These are phyloP conservation scores for Chernovozyma sophiae-reginae DNA, from an alignment of 1,139 yeast genomes.

Conservation along the genomic window DNA sequence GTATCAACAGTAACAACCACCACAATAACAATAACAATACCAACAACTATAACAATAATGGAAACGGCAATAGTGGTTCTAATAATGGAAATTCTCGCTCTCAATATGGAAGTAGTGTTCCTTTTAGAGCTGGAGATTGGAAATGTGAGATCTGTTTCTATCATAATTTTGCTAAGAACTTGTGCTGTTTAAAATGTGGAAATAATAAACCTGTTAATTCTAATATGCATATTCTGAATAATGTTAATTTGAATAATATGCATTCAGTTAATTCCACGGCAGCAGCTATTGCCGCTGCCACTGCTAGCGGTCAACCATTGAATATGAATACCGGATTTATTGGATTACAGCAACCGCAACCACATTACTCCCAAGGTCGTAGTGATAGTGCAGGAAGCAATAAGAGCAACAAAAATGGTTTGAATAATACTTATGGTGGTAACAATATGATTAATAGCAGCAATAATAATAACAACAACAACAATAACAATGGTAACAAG, in stretches of 20 bases:
- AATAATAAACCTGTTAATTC: conserved; percentile 60
- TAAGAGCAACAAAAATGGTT: conserved; percentile 8
- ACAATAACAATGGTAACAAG: conserved; percentile 1
- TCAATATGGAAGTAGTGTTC: conserved; percentile 49
- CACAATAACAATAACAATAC: conserved; percentile 4
- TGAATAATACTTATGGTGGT: conserved; percentile 5
- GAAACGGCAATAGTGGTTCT: conserved; percentile 12
- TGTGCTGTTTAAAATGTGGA: conserved; percentile 84
- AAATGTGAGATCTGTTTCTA: conserved; percentile 85
- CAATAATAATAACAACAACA: conserved; percentile 5
- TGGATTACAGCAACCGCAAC: conserved; percentile 29
- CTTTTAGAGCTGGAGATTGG: conserved; percentile 98
- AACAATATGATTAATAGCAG: conserved; percentile 7
- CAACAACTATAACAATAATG: conserved; percentile 10
- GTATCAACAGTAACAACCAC: conserved; percentile 9
- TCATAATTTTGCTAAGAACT: conserved; percentile 91
- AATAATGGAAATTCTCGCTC: conserved; percentile 11
- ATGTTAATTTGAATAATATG: conserved; percentile 1
- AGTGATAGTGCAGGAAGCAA: conserved; percentile 7
- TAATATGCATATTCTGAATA: conserved; percentile 16
- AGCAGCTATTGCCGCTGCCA: conserved; percentile 51
- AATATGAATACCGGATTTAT: conserved; percentile 26
- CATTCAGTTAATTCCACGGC: conserved; percentile 42
- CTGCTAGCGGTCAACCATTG: conserved; percentile 49
- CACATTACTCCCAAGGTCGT: conserved; percentile 14